These are phyloP conservation scores for Zygotorulaspora mrakii DNA, from an alignment of 1,139 yeast species.

Conservation along the genomic window DNA sequence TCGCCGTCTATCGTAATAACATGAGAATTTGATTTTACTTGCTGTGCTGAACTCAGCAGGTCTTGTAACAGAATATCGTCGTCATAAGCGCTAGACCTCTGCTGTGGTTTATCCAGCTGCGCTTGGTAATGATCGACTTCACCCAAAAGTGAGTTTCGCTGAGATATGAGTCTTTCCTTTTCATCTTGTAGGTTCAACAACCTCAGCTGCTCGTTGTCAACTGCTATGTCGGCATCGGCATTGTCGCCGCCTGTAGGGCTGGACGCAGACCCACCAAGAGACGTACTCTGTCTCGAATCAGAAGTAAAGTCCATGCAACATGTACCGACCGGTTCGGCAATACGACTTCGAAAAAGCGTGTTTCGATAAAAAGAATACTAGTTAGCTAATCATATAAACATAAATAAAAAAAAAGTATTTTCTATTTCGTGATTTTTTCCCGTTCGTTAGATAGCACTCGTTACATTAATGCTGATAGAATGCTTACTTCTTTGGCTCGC, in stretches of 20 bases:
- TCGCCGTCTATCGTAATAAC: slow-evolving; percentile 9
- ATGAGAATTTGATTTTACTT: neutral
- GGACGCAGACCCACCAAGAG: too few species aligned
- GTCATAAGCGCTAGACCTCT: slow-evolving; percentile 5
- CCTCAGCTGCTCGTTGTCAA: slow-evolving; percentile 18
- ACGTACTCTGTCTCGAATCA: slow-evolving; percentile 9
- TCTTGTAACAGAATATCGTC: slow-evolving; percentile 11
- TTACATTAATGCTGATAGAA: too few species aligned
- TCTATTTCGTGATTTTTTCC: neutral
- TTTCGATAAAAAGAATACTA: neutral
- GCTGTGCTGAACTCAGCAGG: slow-evolving; percentile 8
- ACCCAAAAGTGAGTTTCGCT: slow-evolving; percentile 18
- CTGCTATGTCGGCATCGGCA: slow-evolving; percentile 2
- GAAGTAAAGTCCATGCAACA: slow-evolving; percentile 18
- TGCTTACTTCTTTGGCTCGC: slow-evolving; percentile 42
- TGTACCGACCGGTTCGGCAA: too few species aligned
- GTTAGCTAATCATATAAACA: neutral
- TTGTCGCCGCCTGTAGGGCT: neutral
- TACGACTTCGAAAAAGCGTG: too few species aligned
- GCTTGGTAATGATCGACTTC: slow-evolving; percentile 16
- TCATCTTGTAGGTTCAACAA: slow-evolving; percentile 19
- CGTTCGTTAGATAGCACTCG: too few species aligned
- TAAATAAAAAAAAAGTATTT: neutral
- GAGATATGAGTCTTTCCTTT: slow-evolving; percentile 18
- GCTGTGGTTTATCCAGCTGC: too few species aligned